Percentiles rank a stretch among this genome's conserved stretches.
Evolutionary conservation across 140 eudicot species (phyloP).

Genomic region (Ambrosia hybrid): DNA sequence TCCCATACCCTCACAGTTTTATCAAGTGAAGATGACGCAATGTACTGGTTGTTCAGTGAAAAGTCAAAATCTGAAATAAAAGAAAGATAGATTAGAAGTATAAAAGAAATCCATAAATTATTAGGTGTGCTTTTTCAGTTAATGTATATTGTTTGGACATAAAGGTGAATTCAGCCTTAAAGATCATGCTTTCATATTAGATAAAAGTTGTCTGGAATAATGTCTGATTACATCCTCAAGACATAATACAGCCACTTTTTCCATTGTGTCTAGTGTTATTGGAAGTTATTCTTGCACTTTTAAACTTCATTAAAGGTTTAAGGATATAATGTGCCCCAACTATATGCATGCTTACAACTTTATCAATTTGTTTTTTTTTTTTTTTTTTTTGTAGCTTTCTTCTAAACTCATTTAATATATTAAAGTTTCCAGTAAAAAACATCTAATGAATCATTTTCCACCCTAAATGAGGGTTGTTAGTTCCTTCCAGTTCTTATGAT

Average conservation of each 20-base stretch:
- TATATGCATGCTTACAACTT: conserved; percentile 3
- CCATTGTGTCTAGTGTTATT: too few relatives aligned
- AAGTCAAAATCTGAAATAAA: conserved; percentile 85
- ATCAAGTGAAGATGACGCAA: conserved; percentile 93
- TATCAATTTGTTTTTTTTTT: not conserved
- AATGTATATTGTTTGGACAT: conserved; percentile 8
- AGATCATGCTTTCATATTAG: conserved; percentile 11
- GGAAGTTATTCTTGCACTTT: not conserved
- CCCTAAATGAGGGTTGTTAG: not conserved
- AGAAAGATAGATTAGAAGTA: not conserved
- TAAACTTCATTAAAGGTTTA: conserved; percentile 1
- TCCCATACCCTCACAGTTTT: conserved; percentile 99
- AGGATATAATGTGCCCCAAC: conserved; percentile 7
- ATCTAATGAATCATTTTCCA: conserved; percentile 6
- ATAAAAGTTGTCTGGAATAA: conserved; percentile 1
- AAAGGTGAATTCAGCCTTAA: conserved; percentile 16
- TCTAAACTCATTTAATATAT: not conserved
- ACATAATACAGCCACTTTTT: not conserved
- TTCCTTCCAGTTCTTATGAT: conserved; percentile 5
- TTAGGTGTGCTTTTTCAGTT: not conserved
- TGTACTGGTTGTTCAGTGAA: conserved; percentile 86
- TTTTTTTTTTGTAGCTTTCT: not conserved
- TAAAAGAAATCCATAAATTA: conserved; percentile 8
- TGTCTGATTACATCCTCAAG: conserved; percentile 10
- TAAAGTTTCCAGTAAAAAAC: not conserved